Base-by-base conservation (phyloP, 2,329 filamentous ascomycete species). In the Hypoxylon sp. region DNA sequence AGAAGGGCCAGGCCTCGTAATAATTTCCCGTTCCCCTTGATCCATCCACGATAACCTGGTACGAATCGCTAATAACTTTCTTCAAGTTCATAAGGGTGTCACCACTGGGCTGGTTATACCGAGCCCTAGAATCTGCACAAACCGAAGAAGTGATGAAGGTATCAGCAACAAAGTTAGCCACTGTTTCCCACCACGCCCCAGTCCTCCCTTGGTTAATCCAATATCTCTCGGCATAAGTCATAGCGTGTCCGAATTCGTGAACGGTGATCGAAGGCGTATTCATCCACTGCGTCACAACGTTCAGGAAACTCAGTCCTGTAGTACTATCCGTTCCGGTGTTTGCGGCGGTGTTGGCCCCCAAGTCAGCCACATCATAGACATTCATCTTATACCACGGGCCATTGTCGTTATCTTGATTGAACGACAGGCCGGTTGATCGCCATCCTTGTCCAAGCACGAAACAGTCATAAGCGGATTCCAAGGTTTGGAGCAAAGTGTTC, bases 1-100 rank as follows among this genome's bases (percentile, higher is more conserved):
- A 71, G 65, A 85, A 83, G 0, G 83, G 84, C 82, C 82, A 86
- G 1, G 83, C 81, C 64, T 85, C 77, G 74, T 86, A 85, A 71
- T 85, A 82, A 73, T 85, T 85, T 11, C 80, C 83, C 1, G 76
- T 74, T 30, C 74, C 71, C 0, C 69, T 64, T 0, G 79, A 76
- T 2, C 80, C 83, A 47, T 85, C 84, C 2, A 85, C 82, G 3
- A 85, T 76, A 23, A 83, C 80, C 64, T 83, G 82, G 72, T 78
- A 80, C 2, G 82, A 81, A 65, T 84, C 79, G 0, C 81, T 77
- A 5, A 85, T 80, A n/a, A 81, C 76, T 69, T 83, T 84, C 29
- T 74, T 73, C 0, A 83, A 75, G 19, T 83, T 76, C 41, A 84
- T 81, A 2, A 81, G 69, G 0, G 81, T 80, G 12, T 75, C 70